Percentiles rank a stretch among this genome's conserved stretches.
These are phyloP conservation scores for Exophiala viscosa DNA, from an alignment of 2,329 filamentous ascomycete genomes.

Conservation along the genomic window DNA sequence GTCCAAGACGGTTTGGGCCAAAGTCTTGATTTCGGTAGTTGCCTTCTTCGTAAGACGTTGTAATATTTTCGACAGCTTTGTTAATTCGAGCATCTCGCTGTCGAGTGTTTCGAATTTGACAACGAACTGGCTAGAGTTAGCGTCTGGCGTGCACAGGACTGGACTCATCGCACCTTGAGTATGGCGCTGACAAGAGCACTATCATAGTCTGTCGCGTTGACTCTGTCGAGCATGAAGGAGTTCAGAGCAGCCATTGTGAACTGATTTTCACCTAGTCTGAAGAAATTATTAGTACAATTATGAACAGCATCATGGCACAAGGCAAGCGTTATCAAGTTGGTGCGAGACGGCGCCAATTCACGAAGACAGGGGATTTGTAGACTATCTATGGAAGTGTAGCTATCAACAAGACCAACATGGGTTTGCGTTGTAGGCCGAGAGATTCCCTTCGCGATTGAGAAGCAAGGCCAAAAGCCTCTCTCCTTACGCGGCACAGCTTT, in stretches of 20 bases:
- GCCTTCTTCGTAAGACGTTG: conserved; percentile 57
- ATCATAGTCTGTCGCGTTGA: conserved; percentile 47
- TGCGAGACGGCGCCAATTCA: conserved; percentile 1
- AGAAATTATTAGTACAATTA: conserved; percentile 31
- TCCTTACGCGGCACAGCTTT: not conserved
- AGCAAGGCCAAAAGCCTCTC: not conserved
- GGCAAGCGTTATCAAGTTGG: not conserved
- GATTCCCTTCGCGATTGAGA: not conserved
- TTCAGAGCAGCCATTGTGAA: conserved; percentile 46
- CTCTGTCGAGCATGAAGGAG: conserved; percentile 48
- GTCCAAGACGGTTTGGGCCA: conserved; percentile 54
- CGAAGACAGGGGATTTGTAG: conserved; percentile 14
- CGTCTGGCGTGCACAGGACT: conserved; percentile 1
- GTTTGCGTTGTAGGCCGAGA: not conserved
- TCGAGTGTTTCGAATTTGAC: conserved; percentile 56
- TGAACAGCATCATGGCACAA: conserved; percentile 3
- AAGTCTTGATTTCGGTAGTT: conserved; percentile 52
- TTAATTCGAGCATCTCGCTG: conserved; percentile 56
- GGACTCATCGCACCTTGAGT: conserved; percentile 39
- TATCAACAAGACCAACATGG: conserved; percentile 14
- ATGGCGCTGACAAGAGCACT: conserved; percentile 43
- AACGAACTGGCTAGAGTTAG: conserved; percentile 46
- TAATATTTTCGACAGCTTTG: conserved; percentile 57
- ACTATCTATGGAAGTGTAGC: conserved; percentile 20
- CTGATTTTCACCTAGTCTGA: conserved; percentile 49